Conservation (phyloP, 164 flowering plant species). For the Buxus sempervirens region DNA sequence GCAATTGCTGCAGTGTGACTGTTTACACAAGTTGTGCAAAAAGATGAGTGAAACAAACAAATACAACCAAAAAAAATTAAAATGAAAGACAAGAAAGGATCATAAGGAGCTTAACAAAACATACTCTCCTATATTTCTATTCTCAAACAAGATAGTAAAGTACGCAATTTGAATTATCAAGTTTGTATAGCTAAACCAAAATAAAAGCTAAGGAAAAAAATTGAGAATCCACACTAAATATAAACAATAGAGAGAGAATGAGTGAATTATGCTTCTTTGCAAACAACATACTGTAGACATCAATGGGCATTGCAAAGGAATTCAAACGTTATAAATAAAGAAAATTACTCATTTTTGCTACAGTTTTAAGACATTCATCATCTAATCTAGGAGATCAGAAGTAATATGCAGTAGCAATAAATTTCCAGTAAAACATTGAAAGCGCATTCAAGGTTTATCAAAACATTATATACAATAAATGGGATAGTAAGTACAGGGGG, state of each 20-base stretch:
- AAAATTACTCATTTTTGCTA: neutral
- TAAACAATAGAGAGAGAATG: neutral
- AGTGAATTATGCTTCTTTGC: neutral
- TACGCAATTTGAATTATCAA: too few relatives aligned
- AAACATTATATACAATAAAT: neutral
- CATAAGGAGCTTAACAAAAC: too few relatives aligned
- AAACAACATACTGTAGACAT: neutral
- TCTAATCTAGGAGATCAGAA: too few relatives aligned
- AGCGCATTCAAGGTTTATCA: neutral
- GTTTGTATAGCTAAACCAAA: too few relatives aligned
- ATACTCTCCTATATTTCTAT: too few relatives aligned
- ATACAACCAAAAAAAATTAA: neutral
- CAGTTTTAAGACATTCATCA: neutral
- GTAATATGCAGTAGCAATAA: too few relatives aligned
- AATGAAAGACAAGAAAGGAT: neutral
- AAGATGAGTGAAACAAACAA: neutral
- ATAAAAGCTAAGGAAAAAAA: too few relatives aligned
- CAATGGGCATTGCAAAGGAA: neutral
- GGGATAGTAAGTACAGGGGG: neutral
- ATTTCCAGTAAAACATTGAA: neutral
- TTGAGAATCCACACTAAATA: neutral
- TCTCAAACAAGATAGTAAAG: too few relatives aligned
- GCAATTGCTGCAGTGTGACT: slow-evolving; percentile 99
- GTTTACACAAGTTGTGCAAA: slow-evolving; percentile 14
- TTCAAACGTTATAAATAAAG: neutral